These are phyloP conservation scores for Lodderomyces elongisporus DNA, from an alignment of 1,139 yeast genomes.

Conservation along the genomic window DNA sequence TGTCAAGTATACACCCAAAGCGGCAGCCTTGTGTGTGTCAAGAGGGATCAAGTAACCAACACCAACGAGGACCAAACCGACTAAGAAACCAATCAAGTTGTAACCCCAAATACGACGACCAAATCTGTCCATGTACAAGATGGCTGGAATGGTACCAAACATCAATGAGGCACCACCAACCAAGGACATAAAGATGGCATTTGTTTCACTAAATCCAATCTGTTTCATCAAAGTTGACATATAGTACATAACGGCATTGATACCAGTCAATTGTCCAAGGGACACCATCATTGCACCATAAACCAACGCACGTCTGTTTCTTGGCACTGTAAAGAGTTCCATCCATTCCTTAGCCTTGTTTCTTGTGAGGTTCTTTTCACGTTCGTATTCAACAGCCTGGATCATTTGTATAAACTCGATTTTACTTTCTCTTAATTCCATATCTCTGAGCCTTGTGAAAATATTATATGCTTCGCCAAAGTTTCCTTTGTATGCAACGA, in stretches of 20 bases:
- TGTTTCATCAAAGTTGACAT: constrained; percentile 47
- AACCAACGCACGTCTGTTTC: constrained; percentile 55
- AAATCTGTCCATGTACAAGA: constrained; percentile 53
- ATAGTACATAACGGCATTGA: constrained; percentile 53
- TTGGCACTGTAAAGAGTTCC: constrained; percentile 48
- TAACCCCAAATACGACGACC: constrained; percentile 47
- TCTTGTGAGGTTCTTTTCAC: constrained; percentile 21
- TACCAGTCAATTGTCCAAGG: constrained; percentile 54
- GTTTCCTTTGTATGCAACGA: constrained; percentile 45
- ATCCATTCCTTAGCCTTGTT: constrained; percentile 30
- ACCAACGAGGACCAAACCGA: constrained; percentile 55
- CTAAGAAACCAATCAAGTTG: constrained; percentile 46
- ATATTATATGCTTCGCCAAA: constrained; percentile 47
- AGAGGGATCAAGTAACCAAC: constrained; percentile 42
- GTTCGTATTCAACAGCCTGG: constrained; percentile 27
- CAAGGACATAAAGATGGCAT: constrained; percentile 50
- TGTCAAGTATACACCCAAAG: constrained; percentile 51
- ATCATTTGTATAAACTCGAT: constrained; percentile 49
- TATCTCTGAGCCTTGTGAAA: constrained; percentile 52
- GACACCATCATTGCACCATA: constrained; percentile 53
- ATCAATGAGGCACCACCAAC: constrained; percentile 61
- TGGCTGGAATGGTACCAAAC: constrained; percentile 59
- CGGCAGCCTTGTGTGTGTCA: constrained; percentile 36
- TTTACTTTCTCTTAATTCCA: constrained; percentile 31
- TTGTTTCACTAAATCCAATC: constrained; percentile 41